phyloP scores from a whole-genome alignment of 2,329 filamentous ascomycete genomes.

The Neofusicoccum parvum region DNA sequence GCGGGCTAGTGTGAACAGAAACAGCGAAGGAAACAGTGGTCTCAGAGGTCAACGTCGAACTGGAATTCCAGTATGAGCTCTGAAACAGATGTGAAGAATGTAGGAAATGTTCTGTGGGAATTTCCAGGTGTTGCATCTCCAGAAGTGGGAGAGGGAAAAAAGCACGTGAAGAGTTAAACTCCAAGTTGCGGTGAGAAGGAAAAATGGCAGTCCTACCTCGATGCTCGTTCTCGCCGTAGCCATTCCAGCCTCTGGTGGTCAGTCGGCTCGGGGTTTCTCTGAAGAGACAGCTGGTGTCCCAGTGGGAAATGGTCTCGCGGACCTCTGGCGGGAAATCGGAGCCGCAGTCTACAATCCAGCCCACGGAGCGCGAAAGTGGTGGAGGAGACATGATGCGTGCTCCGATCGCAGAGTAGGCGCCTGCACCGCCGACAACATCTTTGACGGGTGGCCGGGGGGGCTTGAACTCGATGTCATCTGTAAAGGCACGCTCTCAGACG shows the following conservation, averaged over 20 bases:
- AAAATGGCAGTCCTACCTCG: slow-evolving; percentile 46
- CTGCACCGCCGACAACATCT: slow-evolving; percentile 85
- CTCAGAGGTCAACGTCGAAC: not conserved
- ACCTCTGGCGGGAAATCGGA: slow-evolving; percentile 78
- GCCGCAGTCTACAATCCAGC: slow-evolving; percentile 90
- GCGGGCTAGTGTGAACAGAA: slow-evolving; percentile 5
- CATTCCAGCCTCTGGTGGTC: slow-evolving; percentile 92
- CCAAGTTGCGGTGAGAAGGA: not conserved
- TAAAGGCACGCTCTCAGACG: slow-evolving; percentile 14
- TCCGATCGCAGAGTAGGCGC: slow-evolving; percentile 82
- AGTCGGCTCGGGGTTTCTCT: slow-evolving; percentile 66
- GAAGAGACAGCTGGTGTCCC: slow-evolving; percentile 74
- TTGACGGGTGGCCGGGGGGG: slow-evolving; percentile 68
- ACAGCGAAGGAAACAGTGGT: not conserved
- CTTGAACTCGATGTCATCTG: slow-evolving; percentile 89
- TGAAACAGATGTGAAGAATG: too few species aligned
- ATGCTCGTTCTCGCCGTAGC: slow-evolving; percentile 72
- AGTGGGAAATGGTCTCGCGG: slow-evolving; percentile 65
- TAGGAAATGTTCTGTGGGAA: not conserved
- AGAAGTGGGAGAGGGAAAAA: not conserved
- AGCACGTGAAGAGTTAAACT: not conserved
- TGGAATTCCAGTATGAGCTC: too few species aligned
- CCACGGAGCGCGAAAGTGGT: slow-evolving; percentile 64
- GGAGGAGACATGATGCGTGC: slow-evolving; percentile 84
- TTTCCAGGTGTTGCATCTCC: not conserved